Percentiles rank a stretch among this genome's conserved stretches.
phyloP scores from a whole-genome alignment of 2,329 filamentous ascomycete genomes.

The Periconia sp. region DNA sequence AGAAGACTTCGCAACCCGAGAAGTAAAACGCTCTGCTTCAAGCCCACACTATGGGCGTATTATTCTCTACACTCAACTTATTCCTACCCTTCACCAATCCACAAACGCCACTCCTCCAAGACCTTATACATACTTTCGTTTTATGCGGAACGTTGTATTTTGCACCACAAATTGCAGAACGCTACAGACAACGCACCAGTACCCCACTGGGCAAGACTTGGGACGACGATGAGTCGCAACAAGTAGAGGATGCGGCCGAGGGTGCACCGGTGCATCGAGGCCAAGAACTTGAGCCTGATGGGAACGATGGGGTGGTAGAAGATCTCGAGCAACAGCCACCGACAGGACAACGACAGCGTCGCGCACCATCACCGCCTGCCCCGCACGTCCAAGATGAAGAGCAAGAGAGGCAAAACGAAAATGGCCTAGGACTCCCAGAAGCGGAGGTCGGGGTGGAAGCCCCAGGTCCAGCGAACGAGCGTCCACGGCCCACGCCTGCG shows the following conservation, averaged over 20 bases:
- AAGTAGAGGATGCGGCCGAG: slow-evolving; percentile 5
- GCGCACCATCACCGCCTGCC: slow-evolving; percentile 6
- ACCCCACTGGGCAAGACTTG: slow-evolving; percentile 3
- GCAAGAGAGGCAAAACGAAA: background rate
- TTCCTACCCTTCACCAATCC: slow-evolving; percentile 53
- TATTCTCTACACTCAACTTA: slow-evolving; percentile 41
- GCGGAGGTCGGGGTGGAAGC: slow-evolving; percentile 11
- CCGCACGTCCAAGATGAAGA: background rate
- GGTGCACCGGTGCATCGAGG: slow-evolving; percentile 27
- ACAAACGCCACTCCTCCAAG: slow-evolving; percentile 49
- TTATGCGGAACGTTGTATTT: slow-evolving; percentile 51
- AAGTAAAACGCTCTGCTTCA: too few relatives aligned
- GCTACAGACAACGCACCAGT: slow-evolving; percentile 28
- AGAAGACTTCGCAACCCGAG: too few relatives aligned
- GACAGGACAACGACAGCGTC: slow-evolving; percentile 14
- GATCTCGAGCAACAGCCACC: slow-evolving; percentile 13
- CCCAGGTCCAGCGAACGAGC: slow-evolving; percentile 36
- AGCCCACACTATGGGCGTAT: slow-evolving; percentile 26
- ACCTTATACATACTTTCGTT: slow-evolving; percentile 48
- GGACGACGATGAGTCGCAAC: slow-evolving; percentile 7
- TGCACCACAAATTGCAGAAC: slow-evolving; percentile 49
- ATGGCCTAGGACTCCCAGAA: background rate
- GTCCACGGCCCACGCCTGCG: slow-evolving; percentile 26
- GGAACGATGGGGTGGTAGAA: slow-evolving; percentile 20
- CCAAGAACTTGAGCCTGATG: slow-evolving; percentile 25